These are phyloP conservation scores for Tremella yokohamensis DNA, from an alignment of 768 basidiomycete species.

Conservation along the genomic window DNA sequence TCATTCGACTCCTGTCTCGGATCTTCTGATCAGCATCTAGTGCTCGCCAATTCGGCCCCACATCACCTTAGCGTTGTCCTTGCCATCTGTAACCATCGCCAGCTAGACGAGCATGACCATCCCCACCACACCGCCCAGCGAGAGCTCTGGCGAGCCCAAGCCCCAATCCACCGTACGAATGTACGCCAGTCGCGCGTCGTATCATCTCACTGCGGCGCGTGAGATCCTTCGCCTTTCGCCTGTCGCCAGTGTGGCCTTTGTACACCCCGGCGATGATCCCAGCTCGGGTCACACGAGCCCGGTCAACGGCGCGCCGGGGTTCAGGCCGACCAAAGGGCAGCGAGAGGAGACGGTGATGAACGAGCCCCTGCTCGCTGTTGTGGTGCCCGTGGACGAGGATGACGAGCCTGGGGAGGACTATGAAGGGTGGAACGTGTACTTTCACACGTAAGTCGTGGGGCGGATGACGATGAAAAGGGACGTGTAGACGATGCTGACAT, in stretches of 20 bases:
- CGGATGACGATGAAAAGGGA: no score
- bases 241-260: conserved; percentile 17
- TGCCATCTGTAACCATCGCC: no score
- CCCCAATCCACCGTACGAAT: conserved; percentile 12
- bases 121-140: no score
- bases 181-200: conserved; percentile 19
- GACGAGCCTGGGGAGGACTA: conserved; percentile 9
- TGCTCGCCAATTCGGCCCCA: no score
- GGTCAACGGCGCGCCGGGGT: no score
- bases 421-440: conserved; percentile 13
- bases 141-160: neutral
- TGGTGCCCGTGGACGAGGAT: conserved; percentile 15
- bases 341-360: conserved; percentile 21
- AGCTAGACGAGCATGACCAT: no score
- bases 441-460: conserved; percentile 18
- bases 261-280: conserved; percentile 20
- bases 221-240: conserved; percentile 13
- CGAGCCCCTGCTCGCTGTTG: conserved; percentile 14
- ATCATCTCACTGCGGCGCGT: conserved; percentile 11
- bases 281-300: no score
- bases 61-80: no score
- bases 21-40: no score
- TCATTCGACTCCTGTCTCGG: no score
- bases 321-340: neutral
- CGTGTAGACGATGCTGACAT: neutral